phyloP scores from a whole-genome alignment of 495 filamentous ascomycete genomes.

The Trichoderma orchidacearum region DNA sequence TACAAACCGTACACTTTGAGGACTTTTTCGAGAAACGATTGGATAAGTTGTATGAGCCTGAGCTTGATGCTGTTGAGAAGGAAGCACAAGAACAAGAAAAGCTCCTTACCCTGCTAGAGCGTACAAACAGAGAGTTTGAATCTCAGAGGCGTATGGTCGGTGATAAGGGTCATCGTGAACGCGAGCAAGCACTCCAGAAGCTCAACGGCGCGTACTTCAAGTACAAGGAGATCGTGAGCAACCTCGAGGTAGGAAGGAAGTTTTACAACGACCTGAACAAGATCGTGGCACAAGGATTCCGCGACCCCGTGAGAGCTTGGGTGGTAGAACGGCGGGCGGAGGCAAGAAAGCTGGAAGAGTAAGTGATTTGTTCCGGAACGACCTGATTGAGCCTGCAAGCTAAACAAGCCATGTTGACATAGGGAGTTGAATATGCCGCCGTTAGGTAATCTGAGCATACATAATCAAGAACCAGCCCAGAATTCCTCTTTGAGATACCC shows the following conservation, averaged over 20 bases:
- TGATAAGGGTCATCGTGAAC: constrained; percentile 59
- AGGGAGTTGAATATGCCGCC: constrained; percentile 39
- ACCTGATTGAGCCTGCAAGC: not conserved
- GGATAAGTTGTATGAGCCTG: constrained; percentile 57
- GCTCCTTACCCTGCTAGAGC: constrained; percentile 47
- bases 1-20: constrained; percentile 80
- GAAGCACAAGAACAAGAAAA: constrained; percentile 70
- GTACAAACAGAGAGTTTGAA: constrained; percentile 68
- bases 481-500: not conserved
- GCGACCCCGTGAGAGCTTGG: constrained; percentile 67
- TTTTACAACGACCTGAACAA: constrained; percentile 94
- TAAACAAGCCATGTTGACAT: constrained; percentile 2
- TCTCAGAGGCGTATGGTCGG: constrained; percentile 48
- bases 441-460: constrained; percentile 12
- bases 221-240: constrained; percentile 86
- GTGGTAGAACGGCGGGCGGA: constrained; percentile 69
- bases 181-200: constrained; percentile 75
- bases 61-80: constrained; percentile 51
- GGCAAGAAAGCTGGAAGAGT: constrained; percentile 64
- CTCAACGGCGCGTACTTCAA: constrained; percentile 88
- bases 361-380: constrained; percentile 11
- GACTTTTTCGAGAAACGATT: constrained; percentile 77
- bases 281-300: constrained; percentile 60
- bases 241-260: constrained; percentile 78
- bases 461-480: constrained; percentile 6